phyloP scores from a whole-genome alignment of 2,329 filamentous ascomycete species.

The Thielaviopsis punctulata region DNA sequence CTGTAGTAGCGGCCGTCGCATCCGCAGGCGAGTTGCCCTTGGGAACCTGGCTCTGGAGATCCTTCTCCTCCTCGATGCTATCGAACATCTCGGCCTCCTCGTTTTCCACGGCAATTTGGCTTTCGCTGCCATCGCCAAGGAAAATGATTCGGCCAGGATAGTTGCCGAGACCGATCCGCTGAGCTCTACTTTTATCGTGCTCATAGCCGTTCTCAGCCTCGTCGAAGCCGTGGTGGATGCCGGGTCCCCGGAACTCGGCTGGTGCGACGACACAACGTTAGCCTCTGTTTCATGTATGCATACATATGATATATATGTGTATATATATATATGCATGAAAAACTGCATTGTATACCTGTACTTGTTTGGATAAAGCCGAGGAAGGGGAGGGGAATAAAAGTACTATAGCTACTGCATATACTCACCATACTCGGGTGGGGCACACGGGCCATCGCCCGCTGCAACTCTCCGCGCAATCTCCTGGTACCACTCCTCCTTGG shows the following conservation, averaged over 20 bases:
- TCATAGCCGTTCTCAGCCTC: conserved; percentile 65
- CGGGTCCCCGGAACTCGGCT: conserved; percentile 76
- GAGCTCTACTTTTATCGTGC: conserved; percentile 47
- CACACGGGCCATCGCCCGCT: conserved; percentile 92
- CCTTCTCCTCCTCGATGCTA: conserved; percentile 59
- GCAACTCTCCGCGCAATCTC: conserved; percentile 86
- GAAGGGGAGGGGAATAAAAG: conserved; percentile 8
- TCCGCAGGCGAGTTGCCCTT: conserved; percentile 29
- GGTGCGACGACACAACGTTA: conserved; percentile 16
- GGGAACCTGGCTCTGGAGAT: conserved; percentile 67
- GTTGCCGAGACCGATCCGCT: conserved; percentile 43
- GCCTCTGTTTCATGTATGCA: conserved; percentile 3
- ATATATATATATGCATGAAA: too few species aligned
- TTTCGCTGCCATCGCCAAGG: conserved; percentile 82
- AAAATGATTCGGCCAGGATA: conserved; percentile 81
- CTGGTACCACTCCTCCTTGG: conserved; percentile 97
- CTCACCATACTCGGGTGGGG: conserved; percentile 98
- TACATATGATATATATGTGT: too few species aligned
- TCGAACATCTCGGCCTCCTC: conserved; percentile 92
- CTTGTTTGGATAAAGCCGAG: neutral
- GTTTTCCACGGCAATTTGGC: conserved; percentile 56
- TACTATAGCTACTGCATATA: conserved; percentile 24
- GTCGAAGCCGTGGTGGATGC: conserved; percentile 67
- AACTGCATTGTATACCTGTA: too few species aligned
- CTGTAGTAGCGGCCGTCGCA: conserved; percentile 3